Percentiles rank a stretch among this genome's conserved stretches.
phyloP scores from a whole-genome alignment of 768 basidiomycete species.

The Leccinum disarticulatum region DNA sequence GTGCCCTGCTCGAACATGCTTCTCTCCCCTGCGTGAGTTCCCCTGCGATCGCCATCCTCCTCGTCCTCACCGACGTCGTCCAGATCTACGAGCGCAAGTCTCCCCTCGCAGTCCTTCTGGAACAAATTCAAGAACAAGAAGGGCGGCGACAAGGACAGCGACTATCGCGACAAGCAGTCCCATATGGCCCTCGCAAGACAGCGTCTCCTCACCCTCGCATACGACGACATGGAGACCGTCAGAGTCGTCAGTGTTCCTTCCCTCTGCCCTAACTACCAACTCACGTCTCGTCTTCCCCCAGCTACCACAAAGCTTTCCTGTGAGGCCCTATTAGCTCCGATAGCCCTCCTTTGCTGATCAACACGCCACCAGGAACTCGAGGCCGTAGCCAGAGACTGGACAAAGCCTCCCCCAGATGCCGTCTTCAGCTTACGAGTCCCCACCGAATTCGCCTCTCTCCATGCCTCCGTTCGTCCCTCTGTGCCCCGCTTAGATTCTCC shows the following conservation, averaged over 20 bases:
- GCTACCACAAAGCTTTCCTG: slow-evolving; percentile 69
- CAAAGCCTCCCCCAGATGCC: slow-evolving; percentile 80
- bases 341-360: not conserved
- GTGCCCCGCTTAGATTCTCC: slow-evolving; percentile 11
- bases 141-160: slow-evolving; percentile 55
- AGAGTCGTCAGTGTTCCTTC: slow-evolving; percentile 47
- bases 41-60: slow-evolving; percentile 3
- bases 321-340: slow-evolving; percentile 34
- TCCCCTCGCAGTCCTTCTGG: slow-evolving; percentile 48
- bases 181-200: slow-evolving; percentile 73
- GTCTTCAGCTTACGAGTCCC: slow-evolving; percentile 76
- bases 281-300: slow-evolving; percentile 27
- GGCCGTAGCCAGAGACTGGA: slow-evolving; percentile 78
- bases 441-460: slow-evolving; percentile 83
- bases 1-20: slow-evolving; percentile 52
- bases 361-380: slow-evolving; percentile 65
- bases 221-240: slow-evolving; percentile 85
- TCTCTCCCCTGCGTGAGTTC: slow-evolving; percentile 73
- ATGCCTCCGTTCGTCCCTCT: slow-evolving; percentile 65
- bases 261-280: not conserved
- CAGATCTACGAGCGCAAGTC: slow-evolving; percentile 70
- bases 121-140: slow-evolving; percentile 70
- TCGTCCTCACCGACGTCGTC: slow-evolving; percentile 29
- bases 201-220: slow-evolving; percentile 77
- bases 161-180: slow-evolving; percentile 51